These are phyloP conservation scores for Tolypocladium tundrense DNA, from an alignment of 2,329 filamentous ascomycete species.

Conservation along the genomic window DNA sequence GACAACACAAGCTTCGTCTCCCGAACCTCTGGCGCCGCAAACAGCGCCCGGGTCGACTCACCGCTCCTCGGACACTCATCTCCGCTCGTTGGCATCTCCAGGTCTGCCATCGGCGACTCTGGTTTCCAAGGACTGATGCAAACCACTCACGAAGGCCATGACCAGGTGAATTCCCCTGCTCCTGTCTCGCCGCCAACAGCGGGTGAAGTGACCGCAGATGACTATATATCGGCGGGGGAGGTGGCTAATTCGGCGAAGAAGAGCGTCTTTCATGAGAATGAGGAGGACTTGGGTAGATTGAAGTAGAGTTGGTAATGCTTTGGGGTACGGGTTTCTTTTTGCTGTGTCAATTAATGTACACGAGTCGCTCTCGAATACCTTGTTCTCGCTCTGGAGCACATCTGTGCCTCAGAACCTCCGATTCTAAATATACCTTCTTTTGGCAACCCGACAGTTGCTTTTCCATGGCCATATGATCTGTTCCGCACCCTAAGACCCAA, in stretches of 20 bases:
- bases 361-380: not conserved
- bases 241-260: constrained; percentile 18
- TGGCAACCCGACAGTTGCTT: not conserved
- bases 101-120: not conserved
- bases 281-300: constrained; percentile 24
- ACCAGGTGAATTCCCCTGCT: not conserved
- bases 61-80: not conserved
- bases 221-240: constrained; percentile 17
- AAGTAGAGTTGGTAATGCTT: not conserved
- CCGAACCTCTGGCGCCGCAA: constrained; percentile 12
- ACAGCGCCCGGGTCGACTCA: constrained; percentile 3
- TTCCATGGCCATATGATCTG: not conserved
- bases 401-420: not conserved
- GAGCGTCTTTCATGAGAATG: constrained; percentile 31
- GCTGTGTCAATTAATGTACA: not conserved
- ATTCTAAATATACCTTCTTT: not conserved
- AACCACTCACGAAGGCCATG: not conserved
- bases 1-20: constrained; percentile 18
- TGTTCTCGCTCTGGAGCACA: not conserved
- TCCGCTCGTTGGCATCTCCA: not conserved
- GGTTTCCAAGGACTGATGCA: not conserved
- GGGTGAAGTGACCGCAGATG: constrained; percentile 12
- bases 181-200: constrained; percentile 19
- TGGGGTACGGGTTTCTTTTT: not conserved
- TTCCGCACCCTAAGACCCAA: not conserved